Percentiles rank a stretch among this genome's conserved stretches.
Conservation (phyloP, 768 basidiomycete genomes). For the Hygrophorus pudorinus region DNA sequence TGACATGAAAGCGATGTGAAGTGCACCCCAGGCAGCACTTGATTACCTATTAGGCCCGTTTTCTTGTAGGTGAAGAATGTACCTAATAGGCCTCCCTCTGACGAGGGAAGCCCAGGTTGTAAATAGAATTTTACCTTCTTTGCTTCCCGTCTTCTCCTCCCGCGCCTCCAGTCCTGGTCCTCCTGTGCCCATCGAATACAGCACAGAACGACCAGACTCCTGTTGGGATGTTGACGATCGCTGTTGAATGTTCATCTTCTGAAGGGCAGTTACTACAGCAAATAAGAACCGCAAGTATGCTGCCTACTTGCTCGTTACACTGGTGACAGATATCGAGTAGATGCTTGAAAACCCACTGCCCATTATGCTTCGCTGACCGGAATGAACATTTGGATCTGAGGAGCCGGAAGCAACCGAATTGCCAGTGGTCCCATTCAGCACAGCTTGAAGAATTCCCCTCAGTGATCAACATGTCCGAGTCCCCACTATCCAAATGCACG, state of each 20-base stretch:
- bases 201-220: conserved; percentile 23
- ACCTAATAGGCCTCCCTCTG: too few species aligned
- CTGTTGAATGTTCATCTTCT: not conserved
- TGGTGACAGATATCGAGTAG: not conserved
- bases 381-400: too few species aligned
- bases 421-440: not conserved
- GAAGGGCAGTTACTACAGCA: conserved; percentile 3
- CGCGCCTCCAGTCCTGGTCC: too few species aligned
- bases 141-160: too few species aligned
- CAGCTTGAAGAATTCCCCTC: not conserved
- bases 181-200: conserved; percentile 23
- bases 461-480: not conserved
- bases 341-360: not conserved
- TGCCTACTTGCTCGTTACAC: not conserved
- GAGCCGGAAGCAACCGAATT: not conserved
- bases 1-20: too few species aligned
- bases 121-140: too few species aligned
- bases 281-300: not conserved
- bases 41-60: too few species aligned
- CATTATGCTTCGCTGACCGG: too few species aligned
- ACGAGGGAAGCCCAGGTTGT: too few species aligned
- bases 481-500: not conserved
- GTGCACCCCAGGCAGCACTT: too few species aligned
- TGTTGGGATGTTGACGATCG: not conserved
- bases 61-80: too few species aligned